These are phyloP conservation scores for Citrus glauca DNA, from an alignment of 345 rosid species.

Conservation along the genomic window DNA sequence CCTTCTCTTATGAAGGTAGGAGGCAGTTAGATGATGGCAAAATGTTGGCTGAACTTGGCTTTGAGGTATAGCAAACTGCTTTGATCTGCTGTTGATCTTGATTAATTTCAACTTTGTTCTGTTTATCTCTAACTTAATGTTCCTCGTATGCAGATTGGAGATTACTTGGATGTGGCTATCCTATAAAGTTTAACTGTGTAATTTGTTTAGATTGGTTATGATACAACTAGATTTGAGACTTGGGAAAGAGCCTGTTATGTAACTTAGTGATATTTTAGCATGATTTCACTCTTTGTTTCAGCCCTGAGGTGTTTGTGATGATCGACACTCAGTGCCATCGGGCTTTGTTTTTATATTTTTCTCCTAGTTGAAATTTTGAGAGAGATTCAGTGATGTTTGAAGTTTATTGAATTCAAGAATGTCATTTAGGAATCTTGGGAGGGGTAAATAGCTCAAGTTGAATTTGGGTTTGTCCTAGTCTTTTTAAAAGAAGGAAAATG, in stretches of 20 bases:
- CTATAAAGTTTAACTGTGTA: constrained; percentile 20
- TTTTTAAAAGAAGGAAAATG: too few relatives aligned
- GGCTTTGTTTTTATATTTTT: too few relatives aligned
- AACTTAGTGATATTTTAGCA: background rate
- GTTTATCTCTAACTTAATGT: background rate
- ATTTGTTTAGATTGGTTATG: background rate
- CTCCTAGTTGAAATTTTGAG: too few relatives aligned
- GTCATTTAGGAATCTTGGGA: background rate
- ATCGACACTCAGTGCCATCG: too few relatives aligned
- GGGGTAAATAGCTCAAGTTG: too few relatives aligned
- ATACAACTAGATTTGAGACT: background rate
- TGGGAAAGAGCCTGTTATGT: background rate
- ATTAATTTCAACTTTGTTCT: background rate
- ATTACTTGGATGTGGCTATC: constrained; percentile 89
- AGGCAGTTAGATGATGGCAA: constrained; percentile 73
- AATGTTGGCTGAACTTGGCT: constrained; percentile 70
- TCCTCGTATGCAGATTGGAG: constrained; percentile 64
- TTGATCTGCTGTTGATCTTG: background rate
- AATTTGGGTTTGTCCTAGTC: too few relatives aligned
- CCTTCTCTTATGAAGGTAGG: constrained; percentile 60
- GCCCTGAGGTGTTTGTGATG: background rate
- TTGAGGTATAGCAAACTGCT: constrained; percentile 48
- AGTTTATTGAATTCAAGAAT: background rate
- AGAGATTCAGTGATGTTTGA: background rate
- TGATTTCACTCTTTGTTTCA: background rate